These are phyloP conservation scores for Bryum argenteum DNA, from an alignment of 225 moss, liverwort and hornwort genomes.

Conservation along the genomic window DNA sequence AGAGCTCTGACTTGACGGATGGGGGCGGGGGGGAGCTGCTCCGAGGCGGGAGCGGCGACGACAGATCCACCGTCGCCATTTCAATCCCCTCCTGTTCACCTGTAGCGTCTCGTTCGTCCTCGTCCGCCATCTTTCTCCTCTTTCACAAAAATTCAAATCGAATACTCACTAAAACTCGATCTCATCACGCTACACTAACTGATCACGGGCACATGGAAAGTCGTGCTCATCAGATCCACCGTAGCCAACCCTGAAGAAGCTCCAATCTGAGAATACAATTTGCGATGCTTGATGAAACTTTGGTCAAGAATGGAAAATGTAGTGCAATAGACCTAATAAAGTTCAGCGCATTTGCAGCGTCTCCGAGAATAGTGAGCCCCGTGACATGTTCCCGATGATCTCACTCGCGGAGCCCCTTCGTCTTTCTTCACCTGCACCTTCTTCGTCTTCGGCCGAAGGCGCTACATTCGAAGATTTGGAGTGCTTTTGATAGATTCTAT, in stretches of 20 bases:
- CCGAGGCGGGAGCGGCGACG: slow-evolving; percentile 50
- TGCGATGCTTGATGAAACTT: neutral
- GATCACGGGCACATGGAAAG: neutral
- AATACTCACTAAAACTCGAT: slow-evolving; percentile 12
- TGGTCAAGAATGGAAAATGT: neutral
- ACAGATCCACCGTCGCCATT: slow-evolving; percentile 81
- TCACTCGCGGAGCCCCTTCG: neutral
- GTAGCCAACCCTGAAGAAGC: neutral
- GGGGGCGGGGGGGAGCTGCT: slow-evolving; percentile 14
- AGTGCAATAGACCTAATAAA: neutral
- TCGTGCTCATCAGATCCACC: slow-evolving; percentile 20
- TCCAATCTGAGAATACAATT: slow-evolving; percentile 16
- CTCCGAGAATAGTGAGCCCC: neutral
- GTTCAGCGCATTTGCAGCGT: slow-evolving; percentile 1
- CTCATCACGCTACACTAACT: neutral
- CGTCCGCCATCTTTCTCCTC: slow-evolving; percentile 63
- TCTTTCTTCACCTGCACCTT: too few relatives aligned
- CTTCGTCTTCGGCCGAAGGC: too few relatives aligned
- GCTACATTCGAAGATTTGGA: neutral
- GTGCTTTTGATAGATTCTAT: neutral
- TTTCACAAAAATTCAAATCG: neutral
- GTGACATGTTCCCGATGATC: neutral
- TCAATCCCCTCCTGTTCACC: slow-evolving; percentile 44
- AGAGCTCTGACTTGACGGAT: slow-evolving; percentile 26
- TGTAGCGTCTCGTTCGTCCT: slow-evolving; percentile 44